These are phyloP conservation scores for Coniella lustricola DNA, from an alignment of 2,329 filamentous ascomycete genomes.

Conservation along the genomic window DNA sequence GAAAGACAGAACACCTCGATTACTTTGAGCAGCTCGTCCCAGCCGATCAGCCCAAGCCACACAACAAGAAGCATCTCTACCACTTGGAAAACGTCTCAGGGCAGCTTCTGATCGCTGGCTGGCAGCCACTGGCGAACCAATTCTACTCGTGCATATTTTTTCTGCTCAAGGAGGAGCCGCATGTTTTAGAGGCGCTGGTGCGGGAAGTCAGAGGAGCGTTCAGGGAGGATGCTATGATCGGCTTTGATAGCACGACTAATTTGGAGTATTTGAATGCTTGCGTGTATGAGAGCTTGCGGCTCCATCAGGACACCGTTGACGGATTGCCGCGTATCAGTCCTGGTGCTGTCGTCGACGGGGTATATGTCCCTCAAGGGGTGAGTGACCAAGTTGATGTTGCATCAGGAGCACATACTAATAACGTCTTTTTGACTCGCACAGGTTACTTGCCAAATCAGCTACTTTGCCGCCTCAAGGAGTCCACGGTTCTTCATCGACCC, in stretches of 20 bases:
- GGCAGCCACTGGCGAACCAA: conserved; percentile 19
- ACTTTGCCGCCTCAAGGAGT: conserved; percentile 10
- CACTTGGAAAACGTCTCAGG: conserved; percentile 18
- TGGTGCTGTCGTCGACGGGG: conserved; percentile 10
- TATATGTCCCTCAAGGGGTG: conserved; percentile 13
- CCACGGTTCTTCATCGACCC: conserved; percentile 11
- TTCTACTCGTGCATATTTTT: conserved; percentile 17
- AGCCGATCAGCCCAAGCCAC: conserved; percentile 13
- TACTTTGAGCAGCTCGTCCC: conserved; percentile 13
- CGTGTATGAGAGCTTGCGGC: conserved; percentile 9
- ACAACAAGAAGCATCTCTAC: conserved; percentile 14
- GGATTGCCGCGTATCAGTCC: conserved; percentile 15
- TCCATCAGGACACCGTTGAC: conserved; percentile 6
- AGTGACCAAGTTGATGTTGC: not conserved
- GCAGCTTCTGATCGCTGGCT: conserved; percentile 20
- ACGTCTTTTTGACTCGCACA: not conserved
- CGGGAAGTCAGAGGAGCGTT: conserved; percentile 18
- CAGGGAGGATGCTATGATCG: not conserved
- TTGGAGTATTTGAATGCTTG: not conserved
- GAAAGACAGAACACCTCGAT: conserved; percentile 6
- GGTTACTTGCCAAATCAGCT: conserved; percentile 9
- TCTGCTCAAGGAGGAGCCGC: conserved; percentile 20
- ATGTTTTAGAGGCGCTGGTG: conserved; percentile 19
- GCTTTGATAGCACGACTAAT: not conserved
- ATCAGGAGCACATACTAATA: not conserved